Percentiles rank a stretch among this genome's conserved stretches.
phyloP scores from a whole-genome alignment of 257 asterid species.

The Solanum bukasovii region DNA sequence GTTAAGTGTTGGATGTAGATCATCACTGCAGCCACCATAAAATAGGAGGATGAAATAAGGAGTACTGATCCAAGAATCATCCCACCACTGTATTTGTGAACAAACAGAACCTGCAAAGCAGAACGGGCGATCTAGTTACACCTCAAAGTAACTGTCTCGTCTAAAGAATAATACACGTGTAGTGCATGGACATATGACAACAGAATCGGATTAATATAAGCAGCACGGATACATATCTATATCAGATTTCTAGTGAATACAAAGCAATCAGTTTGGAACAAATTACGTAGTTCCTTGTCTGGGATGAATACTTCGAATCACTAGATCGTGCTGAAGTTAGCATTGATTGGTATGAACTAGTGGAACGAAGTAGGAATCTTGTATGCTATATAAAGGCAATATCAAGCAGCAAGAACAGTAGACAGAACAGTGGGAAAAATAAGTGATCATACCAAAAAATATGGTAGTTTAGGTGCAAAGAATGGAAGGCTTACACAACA shows the following conservation, averaged over 20 bases:
- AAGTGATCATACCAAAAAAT: not conserved
- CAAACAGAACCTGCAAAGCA: slow-evolving; percentile 39
- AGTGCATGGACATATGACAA: not conserved
- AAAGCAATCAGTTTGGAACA: not conserved
- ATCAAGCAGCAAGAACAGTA: not conserved
- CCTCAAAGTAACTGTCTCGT: not conserved
- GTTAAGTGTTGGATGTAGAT: slow-evolving; percentile 29
- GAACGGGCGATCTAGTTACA: not conserved
- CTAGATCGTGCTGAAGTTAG: not conserved
- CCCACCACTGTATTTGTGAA: slow-evolving; percentile 47
- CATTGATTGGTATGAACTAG: not conserved
- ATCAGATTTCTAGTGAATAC: not conserved
- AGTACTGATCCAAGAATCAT: slow-evolving; percentile 34
- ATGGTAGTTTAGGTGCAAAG: not conserved
- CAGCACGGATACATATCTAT: not conserved
- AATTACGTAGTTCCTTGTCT: not conserved
- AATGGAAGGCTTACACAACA: not conserved
- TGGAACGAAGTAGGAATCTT: not conserved
- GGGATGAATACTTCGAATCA: not conserved
- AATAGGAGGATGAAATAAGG: slow-evolving; percentile 35
- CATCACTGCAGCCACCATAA: slow-evolving; percentile 18
- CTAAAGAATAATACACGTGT: not conserved
- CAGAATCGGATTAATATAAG: not conserved
- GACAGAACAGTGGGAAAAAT: not conserved
- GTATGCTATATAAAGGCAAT: not conserved